Evolutionary conservation across 78 protist species (phyloP).

Genomic region (Guillardia theta): DNA sequence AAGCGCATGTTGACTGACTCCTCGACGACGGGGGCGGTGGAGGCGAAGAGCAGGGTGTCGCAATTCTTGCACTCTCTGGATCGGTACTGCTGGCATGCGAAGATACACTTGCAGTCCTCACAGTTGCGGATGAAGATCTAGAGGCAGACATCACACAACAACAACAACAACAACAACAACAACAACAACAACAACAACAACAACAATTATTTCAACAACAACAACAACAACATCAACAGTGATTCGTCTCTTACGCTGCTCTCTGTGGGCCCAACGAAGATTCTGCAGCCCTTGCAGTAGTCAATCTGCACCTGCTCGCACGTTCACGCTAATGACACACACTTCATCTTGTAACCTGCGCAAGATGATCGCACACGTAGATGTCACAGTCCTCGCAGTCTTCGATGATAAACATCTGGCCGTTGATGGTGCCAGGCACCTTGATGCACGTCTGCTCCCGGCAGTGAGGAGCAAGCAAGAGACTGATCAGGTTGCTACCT

Average conservation of each 20-base stretch:
- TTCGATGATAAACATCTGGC: conserved; percentile 28
- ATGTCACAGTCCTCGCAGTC: conserved; percentile 39
- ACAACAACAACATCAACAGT: too few species aligned
- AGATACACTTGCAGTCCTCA: conserved; percentile 26
- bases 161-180: too few species aligned
- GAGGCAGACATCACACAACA: not conserved
- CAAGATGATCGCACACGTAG: conserved; percentile 13
- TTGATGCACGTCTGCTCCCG: not conserved
- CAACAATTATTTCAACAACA: too few species aligned
- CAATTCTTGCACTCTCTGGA: conserved; percentile 19
- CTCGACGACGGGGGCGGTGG: conserved; percentile 35
- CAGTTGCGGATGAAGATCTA: not conserved
- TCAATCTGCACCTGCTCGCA: conserved; percentile 22
- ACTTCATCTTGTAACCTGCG: too few species aligned
- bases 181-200: too few species aligned
- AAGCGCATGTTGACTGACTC: not conserved
- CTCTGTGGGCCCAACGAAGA: conserved; percentile 30
- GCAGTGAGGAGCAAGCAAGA: too few species aligned
- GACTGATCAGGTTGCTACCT: too few species aligned
- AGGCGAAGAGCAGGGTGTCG: conserved; percentile 34
- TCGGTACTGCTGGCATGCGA: conserved; percentile 34
- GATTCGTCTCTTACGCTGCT: not conserved
- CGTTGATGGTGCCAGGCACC: not conserved
- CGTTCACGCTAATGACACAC: not conserved
- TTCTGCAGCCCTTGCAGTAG: conserved; percentile 30